These are phyloP conservation scores for Dinochytrium kinnereticum DNA, from an alignment of 371 early-diverging fungal genomes.

Conservation along the genomic window DNA sequence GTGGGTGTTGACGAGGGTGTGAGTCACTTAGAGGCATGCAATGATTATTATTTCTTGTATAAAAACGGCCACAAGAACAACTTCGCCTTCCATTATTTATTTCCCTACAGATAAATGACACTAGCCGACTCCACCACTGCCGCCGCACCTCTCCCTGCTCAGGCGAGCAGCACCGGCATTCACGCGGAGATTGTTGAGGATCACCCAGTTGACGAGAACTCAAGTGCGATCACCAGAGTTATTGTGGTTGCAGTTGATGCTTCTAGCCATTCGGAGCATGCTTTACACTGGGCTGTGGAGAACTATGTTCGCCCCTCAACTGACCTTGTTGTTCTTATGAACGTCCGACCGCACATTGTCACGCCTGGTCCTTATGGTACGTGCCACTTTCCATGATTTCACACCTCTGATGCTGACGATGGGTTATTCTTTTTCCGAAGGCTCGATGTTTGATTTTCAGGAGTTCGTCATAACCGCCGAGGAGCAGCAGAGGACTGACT, in stretches of 20 bases:
- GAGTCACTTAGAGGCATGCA: too few relatives aligned
- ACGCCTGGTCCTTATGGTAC: conserved; percentile 36
- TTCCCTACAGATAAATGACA: too few relatives aligned
- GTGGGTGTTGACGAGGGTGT: too few relatives aligned
- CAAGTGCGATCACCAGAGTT: conserved; percentile 4
- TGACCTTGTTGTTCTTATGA: conserved; percentile 54
- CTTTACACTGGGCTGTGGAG: conserved; percentile 51
- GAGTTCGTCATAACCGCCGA: conserved; percentile 22
- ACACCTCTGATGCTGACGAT: background rate
- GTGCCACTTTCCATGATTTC: background rate
- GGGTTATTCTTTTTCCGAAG: background rate
- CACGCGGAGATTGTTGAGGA: background rate
- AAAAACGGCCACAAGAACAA: too few relatives aligned
- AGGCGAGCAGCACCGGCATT: too few relatives aligned
- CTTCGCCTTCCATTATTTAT: too few relatives aligned
- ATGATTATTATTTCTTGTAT: too few relatives aligned
- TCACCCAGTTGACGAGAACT: background rate
- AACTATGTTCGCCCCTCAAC: conserved; percentile 44
- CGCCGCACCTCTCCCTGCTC: too few relatives aligned
- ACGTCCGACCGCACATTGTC: conserved; percentile 46
- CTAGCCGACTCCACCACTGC: too few relatives aligned
- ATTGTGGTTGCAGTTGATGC: conserved; percentile 21
- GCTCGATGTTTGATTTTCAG: conserved; percentile 5
- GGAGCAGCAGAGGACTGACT: conserved; percentile 14
- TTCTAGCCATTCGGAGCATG: conserved; percentile 26